Evolutionary conservation across 805 yeast species (phyloP).

Genomic region (Nakazawaea pomicola): DNA sequence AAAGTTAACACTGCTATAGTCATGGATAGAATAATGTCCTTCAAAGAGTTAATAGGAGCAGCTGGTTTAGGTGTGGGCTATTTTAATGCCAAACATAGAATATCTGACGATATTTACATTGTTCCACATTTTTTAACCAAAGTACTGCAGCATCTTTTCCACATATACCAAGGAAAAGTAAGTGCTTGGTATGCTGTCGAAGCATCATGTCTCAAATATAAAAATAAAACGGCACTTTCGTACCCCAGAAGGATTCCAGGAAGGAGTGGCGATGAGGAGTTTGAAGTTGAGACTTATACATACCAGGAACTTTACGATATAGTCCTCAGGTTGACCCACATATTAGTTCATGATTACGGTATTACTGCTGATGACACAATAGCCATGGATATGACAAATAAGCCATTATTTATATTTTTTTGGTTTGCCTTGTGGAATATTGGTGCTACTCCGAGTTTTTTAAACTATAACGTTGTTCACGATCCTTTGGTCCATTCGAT

Average conservation of each 20-base stretch:
- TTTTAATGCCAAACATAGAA: slow-evolving; percentile 40
- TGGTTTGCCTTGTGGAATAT: slow-evolving; percentile 90
- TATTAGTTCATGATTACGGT: slow-evolving; percentile 58
- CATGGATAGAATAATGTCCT: slow-evolving; percentile 1
- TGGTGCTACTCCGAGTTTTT: slow-evolving; percentile 84
- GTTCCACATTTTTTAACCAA: slow-evolving; percentile 37
- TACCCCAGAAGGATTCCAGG: slow-evolving; percentile 46
- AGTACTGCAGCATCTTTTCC: slow-evolving; percentile 37
- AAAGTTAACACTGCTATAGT: neutral
- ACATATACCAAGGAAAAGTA: slow-evolving; percentile 34
- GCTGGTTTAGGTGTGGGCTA: slow-evolving; percentile 39
- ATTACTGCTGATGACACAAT: slow-evolving; percentile 64
- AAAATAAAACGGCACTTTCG: slow-evolving; percentile 54
- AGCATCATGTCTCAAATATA: slow-evolving; percentile 39
- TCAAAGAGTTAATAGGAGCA: slow-evolving; percentile 23
- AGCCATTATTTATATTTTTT: slow-evolving; percentile 70
- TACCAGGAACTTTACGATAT: slow-evolving; percentile 65
- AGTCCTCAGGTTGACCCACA: slow-evolving; percentile 59
- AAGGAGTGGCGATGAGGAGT: slow-evolving; percentile 51
- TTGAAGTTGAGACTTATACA: slow-evolving; percentile 57
- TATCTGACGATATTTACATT: slow-evolving; percentile 49
- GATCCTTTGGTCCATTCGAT: slow-evolving; percentile 77
- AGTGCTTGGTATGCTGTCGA: slow-evolving; percentile 74
- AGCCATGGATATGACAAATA: slow-evolving; percentile 74
- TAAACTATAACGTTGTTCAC: slow-evolving; percentile 75